Percentiles rank a stretch among this genome's conserved stretches.
Conservation (phyloP, 495 filamentous ascomycete species). For the Penicillium cataractarum region DNA sequence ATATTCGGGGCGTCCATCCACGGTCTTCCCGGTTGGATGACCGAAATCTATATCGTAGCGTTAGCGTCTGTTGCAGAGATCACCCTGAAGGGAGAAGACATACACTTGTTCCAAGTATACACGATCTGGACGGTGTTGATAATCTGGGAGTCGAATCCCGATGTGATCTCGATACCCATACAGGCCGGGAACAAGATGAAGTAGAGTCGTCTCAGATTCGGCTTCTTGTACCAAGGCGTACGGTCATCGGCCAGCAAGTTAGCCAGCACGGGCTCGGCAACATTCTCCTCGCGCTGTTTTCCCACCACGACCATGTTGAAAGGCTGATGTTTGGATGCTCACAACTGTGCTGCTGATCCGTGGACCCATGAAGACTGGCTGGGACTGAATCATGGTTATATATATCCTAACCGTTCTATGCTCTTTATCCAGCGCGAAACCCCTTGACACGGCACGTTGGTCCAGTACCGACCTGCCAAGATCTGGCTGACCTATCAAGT, state of each 20-base stretch:
- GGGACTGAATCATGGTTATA: conserved; percentile 11
- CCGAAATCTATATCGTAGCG: conserved; percentile 37
- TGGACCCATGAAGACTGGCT: conserved; percentile 8
- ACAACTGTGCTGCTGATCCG: conserved; percentile 9
- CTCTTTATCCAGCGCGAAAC: conserved; percentile 6
- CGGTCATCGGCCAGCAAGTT: conserved; percentile 27
- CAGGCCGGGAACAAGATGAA: conserved; percentile 64
- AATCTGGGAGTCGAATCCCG: conserved; percentile 72
- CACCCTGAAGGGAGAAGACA: conserved; percentile 20
- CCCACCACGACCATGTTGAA: conserved; percentile 28
- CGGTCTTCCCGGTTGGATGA: conserved; percentile 27
- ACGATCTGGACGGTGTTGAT: conserved; percentile 71
- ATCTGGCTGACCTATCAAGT: conserved; percentile 4
- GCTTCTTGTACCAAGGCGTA: conserved; percentile 63
- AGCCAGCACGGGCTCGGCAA: conserved; percentile 34
- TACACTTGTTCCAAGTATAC: conserved; percentile 58
- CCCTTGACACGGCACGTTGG: conserved; percentile 3
- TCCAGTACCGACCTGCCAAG: conserved; percentile 7
- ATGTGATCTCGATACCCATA: conserved; percentile 73
- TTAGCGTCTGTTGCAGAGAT: conserved; percentile 3
- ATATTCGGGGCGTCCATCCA: conserved; percentile 24
- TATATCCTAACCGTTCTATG: conserved; percentile 11
- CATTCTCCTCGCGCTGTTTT: conserved; percentile 37
- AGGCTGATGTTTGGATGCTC: conserved; percentile 9
- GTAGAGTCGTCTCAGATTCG: conserved; percentile 63